Evolutionary conservation across 2,329 filamentous ascomycete genomes (phyloP).

Genomic region (Colletotrichum tofieldiae): DNA sequence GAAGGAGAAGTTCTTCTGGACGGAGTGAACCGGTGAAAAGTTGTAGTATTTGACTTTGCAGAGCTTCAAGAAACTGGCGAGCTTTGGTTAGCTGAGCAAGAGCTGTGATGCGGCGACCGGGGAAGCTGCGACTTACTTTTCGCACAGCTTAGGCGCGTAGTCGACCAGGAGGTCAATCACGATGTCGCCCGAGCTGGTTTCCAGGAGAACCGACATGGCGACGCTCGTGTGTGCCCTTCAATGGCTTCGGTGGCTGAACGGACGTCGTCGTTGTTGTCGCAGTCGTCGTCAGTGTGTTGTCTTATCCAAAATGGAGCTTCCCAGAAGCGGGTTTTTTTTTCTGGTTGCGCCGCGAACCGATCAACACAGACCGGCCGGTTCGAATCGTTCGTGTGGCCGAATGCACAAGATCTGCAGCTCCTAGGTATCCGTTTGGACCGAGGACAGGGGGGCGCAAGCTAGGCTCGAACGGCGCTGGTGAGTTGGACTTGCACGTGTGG

Average conservation of each 20-base stretch:
- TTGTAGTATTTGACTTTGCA: slow-evolving; percentile 99
- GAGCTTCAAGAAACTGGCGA: slow-evolving; percentile 92
- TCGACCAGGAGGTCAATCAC: slow-evolving; percentile 94
- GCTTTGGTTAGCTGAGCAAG: slow-evolving; percentile 65
- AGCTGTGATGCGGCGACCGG: slow-evolving; percentile 21
- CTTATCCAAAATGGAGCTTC: slow-evolving; percentile 9
- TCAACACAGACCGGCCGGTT: slow-evolving; percentile 14
- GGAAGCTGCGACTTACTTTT: slow-evolving; percentile 80
- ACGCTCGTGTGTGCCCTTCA: neutral
- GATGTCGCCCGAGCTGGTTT: slow-evolving; percentile 94
- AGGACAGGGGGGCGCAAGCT: slow-evolving; percentile 3
- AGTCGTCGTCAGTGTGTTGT: neutral
- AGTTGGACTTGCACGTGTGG: slow-evolving; percentile 8
- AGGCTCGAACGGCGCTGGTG: neutral
- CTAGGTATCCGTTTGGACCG: slow-evolving; percentile 1
- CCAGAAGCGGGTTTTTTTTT: neutral
- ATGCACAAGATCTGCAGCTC: slow-evolving; percentile 7
- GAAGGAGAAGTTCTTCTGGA: slow-evolving; percentile 96
- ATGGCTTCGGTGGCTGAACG: neutral
- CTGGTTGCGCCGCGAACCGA: slow-evolving; percentile 6
- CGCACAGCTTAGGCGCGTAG: slow-evolving; percentile 90
- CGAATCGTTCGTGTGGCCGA: neutral
- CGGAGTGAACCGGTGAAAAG: slow-evolving; percentile 90
- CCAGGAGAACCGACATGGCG: slow-evolving; percentile 90
- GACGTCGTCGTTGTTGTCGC: neutral